Evolutionary conservation across 163 green algal genomes (phyloP).

Genomic region (Scenedesmus sp.): DNA sequence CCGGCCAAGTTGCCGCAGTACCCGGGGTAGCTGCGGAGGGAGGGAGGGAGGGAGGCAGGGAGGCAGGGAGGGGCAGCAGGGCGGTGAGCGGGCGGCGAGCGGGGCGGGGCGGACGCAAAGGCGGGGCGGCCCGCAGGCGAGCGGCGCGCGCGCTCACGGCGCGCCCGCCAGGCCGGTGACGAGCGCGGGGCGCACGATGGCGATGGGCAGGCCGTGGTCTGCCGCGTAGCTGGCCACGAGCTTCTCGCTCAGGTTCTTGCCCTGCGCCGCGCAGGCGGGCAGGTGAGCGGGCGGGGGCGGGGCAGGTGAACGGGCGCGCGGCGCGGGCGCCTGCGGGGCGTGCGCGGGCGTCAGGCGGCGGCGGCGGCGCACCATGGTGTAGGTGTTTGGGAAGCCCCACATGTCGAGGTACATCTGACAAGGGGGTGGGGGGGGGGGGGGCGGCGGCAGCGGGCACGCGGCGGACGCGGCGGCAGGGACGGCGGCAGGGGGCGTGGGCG

Average conservation of each 20-base stretch:
- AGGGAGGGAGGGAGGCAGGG: neutral
- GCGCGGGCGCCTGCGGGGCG: neutral
- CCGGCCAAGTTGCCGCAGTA: constrained; percentile 59
- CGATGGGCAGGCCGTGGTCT: constrained; percentile 37
- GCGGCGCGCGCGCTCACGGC: constrained; percentile 7
- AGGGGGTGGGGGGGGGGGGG: neutral
- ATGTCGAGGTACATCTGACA: constrained; percentile 47
- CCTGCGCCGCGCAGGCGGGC: too few relatives aligned
- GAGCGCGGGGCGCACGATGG: constrained; percentile 51
- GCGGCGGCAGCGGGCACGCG: neutral
- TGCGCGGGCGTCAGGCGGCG: neutral
- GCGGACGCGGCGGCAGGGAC: too few relatives aligned
- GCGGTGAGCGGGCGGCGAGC: too few relatives aligned
- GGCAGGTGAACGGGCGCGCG: neutral
- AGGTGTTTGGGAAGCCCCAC: constrained; percentile 58
- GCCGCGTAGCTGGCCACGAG: constrained; percentile 50
- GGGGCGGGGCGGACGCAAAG: neutral
- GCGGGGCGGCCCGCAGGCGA: neutral
- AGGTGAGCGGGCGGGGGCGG: too few relatives aligned
- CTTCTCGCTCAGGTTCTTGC: constrained; percentile 60
- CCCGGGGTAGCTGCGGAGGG: constrained; percentile 42
- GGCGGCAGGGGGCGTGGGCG: too few relatives aligned
- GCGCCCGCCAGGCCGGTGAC: constrained; percentile 48
- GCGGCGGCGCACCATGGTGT: constrained; percentile 42
- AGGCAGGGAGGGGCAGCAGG: neutral